These are phyloP conservation scores for Bryoglossum gracile DNA, from an alignment of 495 filamentous ascomycete genomes.

Conservation along the genomic window DNA sequence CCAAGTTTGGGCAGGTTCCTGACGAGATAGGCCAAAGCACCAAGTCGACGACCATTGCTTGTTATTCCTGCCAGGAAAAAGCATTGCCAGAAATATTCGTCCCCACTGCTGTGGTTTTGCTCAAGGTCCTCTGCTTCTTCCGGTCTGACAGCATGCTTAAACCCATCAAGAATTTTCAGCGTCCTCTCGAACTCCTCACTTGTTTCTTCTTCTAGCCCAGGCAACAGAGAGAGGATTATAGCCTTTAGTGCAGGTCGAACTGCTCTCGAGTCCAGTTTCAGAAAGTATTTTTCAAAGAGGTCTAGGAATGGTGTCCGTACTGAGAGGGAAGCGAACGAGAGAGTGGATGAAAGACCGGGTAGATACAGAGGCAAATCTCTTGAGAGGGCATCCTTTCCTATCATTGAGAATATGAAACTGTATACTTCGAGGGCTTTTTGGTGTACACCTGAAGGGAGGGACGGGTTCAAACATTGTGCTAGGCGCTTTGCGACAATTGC, in stretches of 20 bases:
- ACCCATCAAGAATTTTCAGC: conserved; percentile 64
- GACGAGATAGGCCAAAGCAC: conserved; percentile 76
- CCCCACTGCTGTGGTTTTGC: conserved; percentile 50
- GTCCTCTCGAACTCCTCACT: conserved; percentile 95
- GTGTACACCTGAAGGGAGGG: conserved; percentile 93
- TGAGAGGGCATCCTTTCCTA: conserved; percentile 68
- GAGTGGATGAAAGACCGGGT: conserved; percentile 76
- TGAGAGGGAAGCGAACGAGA: conserved; percentile 89
- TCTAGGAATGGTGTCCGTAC: conserved; percentile 78
- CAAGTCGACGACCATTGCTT: conserved; percentile 71
- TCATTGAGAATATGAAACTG: conserved; percentile 71
- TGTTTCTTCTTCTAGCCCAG: conserved; percentile 90
- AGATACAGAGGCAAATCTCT: conserved; percentile 80
- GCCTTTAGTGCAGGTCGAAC: conserved; percentile 85
- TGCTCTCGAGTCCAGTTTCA: conserved; percentile 57
- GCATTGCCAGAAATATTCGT: conserved; percentile 97
- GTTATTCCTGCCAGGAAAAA: conserved; percentile 92
- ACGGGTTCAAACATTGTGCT: conserved; percentile 90
- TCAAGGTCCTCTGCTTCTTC: conserved; percentile 32
- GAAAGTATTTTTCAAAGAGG: conserved; percentile 72
- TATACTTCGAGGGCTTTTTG: conserved; percentile 97
- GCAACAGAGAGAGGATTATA: conserved; percentile 75
- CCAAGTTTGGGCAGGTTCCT: conserved; percentile 73
- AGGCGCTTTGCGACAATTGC: conserved; percentile 78
- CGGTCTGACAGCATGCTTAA: conserved; percentile 59